Base-by-base conservation (phyloP, 2,329 filamentous ascomycete species). In the Beauveria caledonica region DNA sequence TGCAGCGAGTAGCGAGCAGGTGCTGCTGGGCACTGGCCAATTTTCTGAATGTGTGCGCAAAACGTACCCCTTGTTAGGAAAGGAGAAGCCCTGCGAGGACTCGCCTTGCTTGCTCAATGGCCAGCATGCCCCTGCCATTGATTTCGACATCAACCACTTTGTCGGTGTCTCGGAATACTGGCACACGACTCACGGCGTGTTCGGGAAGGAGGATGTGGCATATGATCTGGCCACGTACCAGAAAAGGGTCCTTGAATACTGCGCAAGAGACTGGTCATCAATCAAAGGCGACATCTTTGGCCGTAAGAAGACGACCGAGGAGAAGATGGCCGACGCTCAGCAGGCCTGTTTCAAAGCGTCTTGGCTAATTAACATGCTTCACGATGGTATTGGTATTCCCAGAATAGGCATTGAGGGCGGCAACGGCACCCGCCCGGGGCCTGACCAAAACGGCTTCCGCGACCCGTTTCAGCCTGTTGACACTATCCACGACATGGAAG, bases 121-220 rank as follows among this genome's bases (percentile, higher is more conserved):
- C 1, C 86, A 93, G 64, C 92, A 97, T 70, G 92, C 94, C 1
- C 94, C 94, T 1, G 90, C 91, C 3, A 97, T 99, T 64, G 94
- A 99, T 71, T 99, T 97, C 69, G 88, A 94, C 63, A 87, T 97
- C 40, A 99, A 99, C 68, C 95, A 97, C 72, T 99, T 99, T 68
- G 87, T 99, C 29, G 94, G 94, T 11, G 93, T 99, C 3, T 97
- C 93, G 1, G 94, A 99, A 71, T 99, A 96, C 74, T 99, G 94
- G 93, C 94, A 99, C 72, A 96, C 93, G 0, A 99, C 94, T 0
- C 94, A 99, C 68, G 92, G 94, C 59, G 87, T 97, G 2, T 97
- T 99, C 67, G 86, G 85, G 4, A 86, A 90, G 64, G 81, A 84
- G 63, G 87, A 89, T 65, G 89, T 92, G 66, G 85, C 89, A 0